A percentile compares a stretch with the other conserved stretches of the same genome.
These are phyloP conservation scores for Stemphylium beticola DNA, from an alignment of 2,329 filamentous ascomycete genomes.

Conservation along the genomic window DNA sequence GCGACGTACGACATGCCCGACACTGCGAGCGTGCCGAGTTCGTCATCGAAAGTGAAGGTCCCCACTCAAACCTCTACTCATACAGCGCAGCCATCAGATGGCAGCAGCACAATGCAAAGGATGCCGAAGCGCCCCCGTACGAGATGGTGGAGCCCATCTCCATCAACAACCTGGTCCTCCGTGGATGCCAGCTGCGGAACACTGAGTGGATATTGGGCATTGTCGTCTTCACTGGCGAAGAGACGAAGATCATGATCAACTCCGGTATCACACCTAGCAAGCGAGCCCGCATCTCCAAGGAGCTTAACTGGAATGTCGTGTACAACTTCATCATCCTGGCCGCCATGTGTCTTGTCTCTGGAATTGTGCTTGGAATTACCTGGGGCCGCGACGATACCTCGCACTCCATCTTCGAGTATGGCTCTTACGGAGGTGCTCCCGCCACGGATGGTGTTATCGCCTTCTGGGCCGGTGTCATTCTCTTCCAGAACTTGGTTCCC, in stretches of 20 bases:
- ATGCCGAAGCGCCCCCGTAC: slow-evolving; percentile 66
- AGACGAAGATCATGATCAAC: slow-evolving; percentile 99
- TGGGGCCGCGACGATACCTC: slow-evolving; percentile 80
- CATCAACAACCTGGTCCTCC: slow-evolving; percentile 93
- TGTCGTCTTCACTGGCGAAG: slow-evolving; percentile 91
- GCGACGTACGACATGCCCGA: slow-evolving; percentile 81
- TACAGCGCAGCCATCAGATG: slow-evolving; percentile 91
- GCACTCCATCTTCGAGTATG: slow-evolving; percentile 81
- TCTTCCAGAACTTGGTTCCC: slow-evolving; percentile 98
- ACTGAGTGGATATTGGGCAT: slow-evolving; percentile 95
- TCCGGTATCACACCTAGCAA: slow-evolving; percentile 95
- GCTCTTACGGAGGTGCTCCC: slow-evolving; percentile 75
- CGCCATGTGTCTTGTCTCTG: slow-evolving; percentile 85
- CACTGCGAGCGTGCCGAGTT: slow-evolving; percentile 94
- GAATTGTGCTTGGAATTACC: slow-evolving; percentile 80
- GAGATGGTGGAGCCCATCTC: slow-evolving; percentile 91
- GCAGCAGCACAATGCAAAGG: slow-evolving; percentile 73
- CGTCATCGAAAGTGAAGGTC: slow-evolving; percentile 84
- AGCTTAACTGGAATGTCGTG: slow-evolving; percentile 96
- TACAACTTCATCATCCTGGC: slow-evolving; percentile 94
- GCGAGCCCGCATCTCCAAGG: slow-evolving; percentile 85
- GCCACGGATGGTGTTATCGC: slow-evolving; percentile 89
- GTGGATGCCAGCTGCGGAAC: slow-evolving; percentile 91
- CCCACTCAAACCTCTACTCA: slow-evolving; percentile 92
- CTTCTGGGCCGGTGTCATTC: slow-evolving; percentile 92